Conservation (phyloP, 352 stramenopile genomes). For the Phytophthora fragariaefolia region DNA sequence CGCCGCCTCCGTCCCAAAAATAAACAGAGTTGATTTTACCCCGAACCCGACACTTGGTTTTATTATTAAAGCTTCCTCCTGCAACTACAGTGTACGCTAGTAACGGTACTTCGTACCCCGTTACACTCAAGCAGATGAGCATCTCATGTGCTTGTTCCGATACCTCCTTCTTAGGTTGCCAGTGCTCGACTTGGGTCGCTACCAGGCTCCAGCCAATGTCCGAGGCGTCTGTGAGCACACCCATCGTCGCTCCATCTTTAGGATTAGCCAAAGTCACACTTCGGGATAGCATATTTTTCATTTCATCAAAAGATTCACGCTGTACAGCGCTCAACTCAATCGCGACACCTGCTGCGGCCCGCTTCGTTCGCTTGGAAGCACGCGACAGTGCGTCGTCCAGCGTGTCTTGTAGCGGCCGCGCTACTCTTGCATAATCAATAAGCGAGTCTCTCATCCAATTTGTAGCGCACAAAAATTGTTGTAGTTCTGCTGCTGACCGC, state of each 20-base stretch:
- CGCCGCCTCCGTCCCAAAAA: too few relatives aligned
- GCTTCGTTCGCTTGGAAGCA: neutral
- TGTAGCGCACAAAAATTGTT: too few relatives aligned
- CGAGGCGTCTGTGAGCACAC: constrained; percentile 1
- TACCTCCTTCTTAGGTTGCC: neutral
- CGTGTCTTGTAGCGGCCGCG: neutral
- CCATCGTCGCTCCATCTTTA: neutral
- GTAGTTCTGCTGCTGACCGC: too few relatives aligned
- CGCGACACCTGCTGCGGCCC: neutral
- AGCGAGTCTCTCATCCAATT: neutral
- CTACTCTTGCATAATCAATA: neutral
- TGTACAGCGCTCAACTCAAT: neutral
- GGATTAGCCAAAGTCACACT: neutral
- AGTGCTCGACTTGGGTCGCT: neutral
- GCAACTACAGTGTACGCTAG: too few relatives aligned
- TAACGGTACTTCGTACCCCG: too few relatives aligned
- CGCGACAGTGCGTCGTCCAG: constrained; percentile 1
- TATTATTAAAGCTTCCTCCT: too few relatives aligned
- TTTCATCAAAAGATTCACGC: neutral
- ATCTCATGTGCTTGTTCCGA: neutral
- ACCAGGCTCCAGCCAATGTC: constrained; percentile 4
- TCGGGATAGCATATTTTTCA: neutral
- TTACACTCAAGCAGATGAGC: constrained; percentile 4
- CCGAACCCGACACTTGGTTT: too few relatives aligned
- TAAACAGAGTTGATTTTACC: too few relatives aligned